A percentile compares a stretch with the other conserved stretches of the same genome.
Conservation (phyloP, 2,329 filamentous ascomycete genomes). For the Sarocladium oryzae region DNA sequence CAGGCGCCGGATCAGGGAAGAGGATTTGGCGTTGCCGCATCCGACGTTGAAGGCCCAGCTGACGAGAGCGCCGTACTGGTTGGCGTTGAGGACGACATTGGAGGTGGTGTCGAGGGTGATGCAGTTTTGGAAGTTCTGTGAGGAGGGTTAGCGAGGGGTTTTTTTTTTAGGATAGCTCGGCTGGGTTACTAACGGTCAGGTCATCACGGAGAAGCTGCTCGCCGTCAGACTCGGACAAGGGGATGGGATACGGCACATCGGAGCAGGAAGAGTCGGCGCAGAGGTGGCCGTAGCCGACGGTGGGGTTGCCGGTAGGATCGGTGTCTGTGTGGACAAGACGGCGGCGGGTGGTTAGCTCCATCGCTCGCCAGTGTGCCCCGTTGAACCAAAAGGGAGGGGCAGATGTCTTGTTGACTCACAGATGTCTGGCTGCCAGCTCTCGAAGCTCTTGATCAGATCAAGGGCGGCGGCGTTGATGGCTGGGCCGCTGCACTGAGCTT, state of each 20-base stretch:
- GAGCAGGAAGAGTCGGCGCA: slow-evolving; percentile 34
- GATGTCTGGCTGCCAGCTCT: slow-evolving; percentile 8
- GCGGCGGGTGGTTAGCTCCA: no score
- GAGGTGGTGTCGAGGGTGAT: slow-evolving; percentile 23
- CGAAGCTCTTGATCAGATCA: slow-evolving; percentile 9
- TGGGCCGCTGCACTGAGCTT: background rate
- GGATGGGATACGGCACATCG: slow-evolving; percentile 39
- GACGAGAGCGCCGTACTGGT: slow-evolving; percentile 47
- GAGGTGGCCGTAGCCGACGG: slow-evolving; percentile 44
- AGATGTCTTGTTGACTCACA: slow-evolving; percentile 4
- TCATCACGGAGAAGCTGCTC: slow-evolving; percentile 33
- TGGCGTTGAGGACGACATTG: slow-evolving; percentile 36
- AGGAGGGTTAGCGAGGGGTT: background rate
- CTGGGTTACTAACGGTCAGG: slow-evolving; percentile 17
- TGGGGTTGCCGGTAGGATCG: slow-evolving; percentile 40
- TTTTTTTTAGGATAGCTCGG: background rate
- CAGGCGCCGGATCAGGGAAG: slow-evolving; percentile 34
- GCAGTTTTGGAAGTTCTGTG: slow-evolving; percentile 28
- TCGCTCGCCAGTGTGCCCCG: no score
- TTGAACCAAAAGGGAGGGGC: background rate
- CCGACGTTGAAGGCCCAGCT: slow-evolving; percentile 47
- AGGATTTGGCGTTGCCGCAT: slow-evolving; percentile 31
- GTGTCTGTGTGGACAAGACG: slow-evolving; percentile 20
- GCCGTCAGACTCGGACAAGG: slow-evolving; percentile 33
- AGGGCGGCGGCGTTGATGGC: slow-evolving; percentile 8